Percentiles rank a stretch among this genome's conserved stretches.
These are phyloP conservation scores for Kwoniella sp. DNA, from an alignment of 768 basidiomycete species.

Conservation along the genomic window DNA sequence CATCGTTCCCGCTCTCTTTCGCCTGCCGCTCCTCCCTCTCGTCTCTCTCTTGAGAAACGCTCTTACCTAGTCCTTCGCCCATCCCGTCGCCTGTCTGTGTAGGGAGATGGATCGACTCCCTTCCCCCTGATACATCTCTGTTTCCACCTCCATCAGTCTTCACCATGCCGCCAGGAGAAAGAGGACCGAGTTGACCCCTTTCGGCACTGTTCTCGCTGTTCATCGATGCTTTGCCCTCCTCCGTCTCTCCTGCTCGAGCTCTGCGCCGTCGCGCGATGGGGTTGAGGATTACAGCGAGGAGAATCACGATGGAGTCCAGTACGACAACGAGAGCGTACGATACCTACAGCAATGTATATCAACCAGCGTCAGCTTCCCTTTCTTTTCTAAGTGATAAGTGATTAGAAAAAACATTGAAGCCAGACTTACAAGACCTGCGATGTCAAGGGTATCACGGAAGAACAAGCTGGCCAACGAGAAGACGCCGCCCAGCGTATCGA, in stretches of 20 bases:
- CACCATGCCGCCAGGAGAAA: no score
- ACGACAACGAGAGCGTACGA: slow-evolving; percentile 68
- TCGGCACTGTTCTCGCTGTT: neutral
- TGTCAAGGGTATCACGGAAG: slow-evolving; percentile 68
- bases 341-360: slow-evolving; percentile 33
- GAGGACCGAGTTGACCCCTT: slow-evolving; percentile 1
- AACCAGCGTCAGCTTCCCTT: neutral
- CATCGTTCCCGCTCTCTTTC: neutral
- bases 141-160: no score
- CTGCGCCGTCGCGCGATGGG: slow-evolving; percentile 57
- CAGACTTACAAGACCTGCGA: slow-evolving; percentile 63
- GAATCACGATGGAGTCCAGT: slow-evolving; percentile 66
- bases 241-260: slow-evolving; percentile 21
- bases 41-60: neutral
- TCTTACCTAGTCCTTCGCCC: slow-evolving; percentile 15
- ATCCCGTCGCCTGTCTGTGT: slow-evolving; percentile 15
- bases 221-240: neutral
- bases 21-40: slow-evolving; percentile 4
- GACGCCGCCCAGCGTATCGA: slow-evolving; percentile 72
- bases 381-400: no score
- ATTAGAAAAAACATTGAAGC: neutral
- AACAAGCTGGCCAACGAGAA: slow-evolving; percentile 72
- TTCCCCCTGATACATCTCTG: no score
- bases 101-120: slow-evolving; percentile 1
- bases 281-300: slow-evolving; percentile 69